These are phyloP conservation scores for Marchantia paleacea DNA, from an alignment of 225 moss, liverwort and hornwort species.

Conservation along the genomic window DNA sequence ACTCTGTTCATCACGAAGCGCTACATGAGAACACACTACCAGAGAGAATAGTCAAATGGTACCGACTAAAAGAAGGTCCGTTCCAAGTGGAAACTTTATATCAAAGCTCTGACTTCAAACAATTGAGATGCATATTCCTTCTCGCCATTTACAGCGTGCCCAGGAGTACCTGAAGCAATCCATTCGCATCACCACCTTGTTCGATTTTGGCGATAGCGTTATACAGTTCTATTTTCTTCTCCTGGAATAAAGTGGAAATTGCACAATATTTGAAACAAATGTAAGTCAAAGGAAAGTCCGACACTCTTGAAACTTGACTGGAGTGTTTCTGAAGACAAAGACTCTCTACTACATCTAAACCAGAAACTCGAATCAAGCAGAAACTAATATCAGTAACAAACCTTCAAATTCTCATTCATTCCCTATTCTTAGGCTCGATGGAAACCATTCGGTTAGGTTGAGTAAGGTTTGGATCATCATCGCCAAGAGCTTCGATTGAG, in stretches of 20 bases:
- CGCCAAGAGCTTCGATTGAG: not conserved
- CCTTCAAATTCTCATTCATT: no score
- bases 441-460: not conserved
- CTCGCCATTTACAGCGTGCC: not conserved
- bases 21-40: not conserved
- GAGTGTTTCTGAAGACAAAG: not conserved
- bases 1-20: constrained; percentile 35
- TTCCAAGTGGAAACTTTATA: not conserved
- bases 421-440: not conserved
- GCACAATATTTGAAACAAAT: not conserved
- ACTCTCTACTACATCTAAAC: not conserved
- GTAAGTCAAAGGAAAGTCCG: no score
- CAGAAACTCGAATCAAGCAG: not conserved
- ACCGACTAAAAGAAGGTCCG: not conserved
- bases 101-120: not conserved
- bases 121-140: not conserved
- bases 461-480: not conserved
- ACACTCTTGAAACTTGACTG: no score
- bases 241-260: constrained; percentile 32
- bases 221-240: constrained; percentile 73
- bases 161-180: constrained; percentile 46
- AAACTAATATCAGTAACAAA: not conserved
- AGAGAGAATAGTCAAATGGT: not conserved
- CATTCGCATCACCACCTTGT: constrained; percentile 54
- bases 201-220: constrained; percentile 70